Evolutionary conservation across 352 stramenopile genomes (phyloP).

Genomic region (Phytophthora pluvialis): DNA sequence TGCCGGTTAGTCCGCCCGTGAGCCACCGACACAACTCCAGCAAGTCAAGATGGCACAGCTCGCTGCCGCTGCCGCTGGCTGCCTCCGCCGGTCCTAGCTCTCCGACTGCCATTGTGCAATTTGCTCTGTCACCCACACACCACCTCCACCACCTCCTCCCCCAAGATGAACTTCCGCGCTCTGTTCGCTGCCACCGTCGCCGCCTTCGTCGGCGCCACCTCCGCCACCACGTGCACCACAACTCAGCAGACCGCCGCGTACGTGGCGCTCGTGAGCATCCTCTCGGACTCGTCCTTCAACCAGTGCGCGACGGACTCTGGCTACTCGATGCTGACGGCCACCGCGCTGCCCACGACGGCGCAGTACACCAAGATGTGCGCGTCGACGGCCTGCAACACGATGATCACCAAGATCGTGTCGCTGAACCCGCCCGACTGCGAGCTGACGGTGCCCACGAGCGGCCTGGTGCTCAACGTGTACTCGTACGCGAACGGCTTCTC

Average conservation of each 20-base stretch:
- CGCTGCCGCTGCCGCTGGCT: too few relatives aligned
- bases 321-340: constrained; percentile 37
- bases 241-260: constrained; percentile 28
- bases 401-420: constrained; percentile 35
- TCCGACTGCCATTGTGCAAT: constrained; percentile 15
- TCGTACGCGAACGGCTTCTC: constrained; percentile 36
- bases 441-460: constrained; percentile 37
- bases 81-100: neutral
- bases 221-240: constrained; percentile 24
- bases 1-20: too few relatives aligned
- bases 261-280: constrained; percentile 26
- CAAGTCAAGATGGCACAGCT: constrained; percentile 4
- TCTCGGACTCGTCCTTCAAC: constrained; percentile 25
- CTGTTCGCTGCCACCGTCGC: constrained; percentile 28
- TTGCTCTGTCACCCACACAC: constrained; percentile 11
- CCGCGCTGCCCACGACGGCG: constrained; percentile 23
- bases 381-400: constrained; percentile 28
- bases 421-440: constrained; percentile 39
- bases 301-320: constrained; percentile 29
- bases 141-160: constrained; percentile 2
- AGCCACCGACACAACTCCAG: constrained; percentile 1
- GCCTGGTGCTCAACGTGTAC: constrained; percentile 38
- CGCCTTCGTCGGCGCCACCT: constrained; percentile 13
- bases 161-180: constrained; percentile 34
- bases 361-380: constrained; percentile 31